Base-by-base conservation (phyloP, 495 filamentous ascomycete species). In the Chaetomium tenue region DNA sequence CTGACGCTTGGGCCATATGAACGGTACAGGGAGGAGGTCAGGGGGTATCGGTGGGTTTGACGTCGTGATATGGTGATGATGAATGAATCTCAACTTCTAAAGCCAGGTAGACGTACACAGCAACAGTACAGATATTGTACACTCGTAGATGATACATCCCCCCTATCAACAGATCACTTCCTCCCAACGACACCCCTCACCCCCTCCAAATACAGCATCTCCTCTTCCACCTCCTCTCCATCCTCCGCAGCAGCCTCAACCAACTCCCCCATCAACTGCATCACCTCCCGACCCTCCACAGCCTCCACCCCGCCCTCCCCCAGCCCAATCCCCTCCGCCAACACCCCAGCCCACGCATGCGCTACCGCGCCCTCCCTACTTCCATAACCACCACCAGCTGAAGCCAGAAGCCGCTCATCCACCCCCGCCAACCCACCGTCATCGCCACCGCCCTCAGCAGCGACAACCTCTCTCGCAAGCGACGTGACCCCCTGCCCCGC, bases 401-500 rank as follows among this genome's bases (percentile, higher is more conserved):
- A 30, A 20, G 4, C 6, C 56, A 11, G 1, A 11, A 5, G 33
- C 33, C 8, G 33, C 33, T 11, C 33, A 37, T 5, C 33, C 33
- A 11, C 33, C 33, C 9, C 30, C 30, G 3, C 30, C 30, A 33
- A 3, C 30, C 30, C 30, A 33, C 30, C 3, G 30, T 33, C 3
- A 7, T 18, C 55, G 16, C 50, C 30, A 59, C 15, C 47, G 39
- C 8, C 30, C 50, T 64, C 16, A 74, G 42, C 67, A 18, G 13
- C 13, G 39, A 47, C 3, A 16, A 47, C 11, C 9, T 78, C 71
- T 25, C 70, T 66, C 37, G 47, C 61, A 13, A 95, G 80, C 75
- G 83, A 91, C 33, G 92, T 96, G 46, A 89, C 88, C 65, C 82
- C 79, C 76, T 87, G 87, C 51, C 90, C 93, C 64, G 86, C 87